These are phyloP conservation scores for Chalara sp. DNA, from an alignment of 2,329 filamentous ascomycete species.

Conservation along the genomic window DNA sequence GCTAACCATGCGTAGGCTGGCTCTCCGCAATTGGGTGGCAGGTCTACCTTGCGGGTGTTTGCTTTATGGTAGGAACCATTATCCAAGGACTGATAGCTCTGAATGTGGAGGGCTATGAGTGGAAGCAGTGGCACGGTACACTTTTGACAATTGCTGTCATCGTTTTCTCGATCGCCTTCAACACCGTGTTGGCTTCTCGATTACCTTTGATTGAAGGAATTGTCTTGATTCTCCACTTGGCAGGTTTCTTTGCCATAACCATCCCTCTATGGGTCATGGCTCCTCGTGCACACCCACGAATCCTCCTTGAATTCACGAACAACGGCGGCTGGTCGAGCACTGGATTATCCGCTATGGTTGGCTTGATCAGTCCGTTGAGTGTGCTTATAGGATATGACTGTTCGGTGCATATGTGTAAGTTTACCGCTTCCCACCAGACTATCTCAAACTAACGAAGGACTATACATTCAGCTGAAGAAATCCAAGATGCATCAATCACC, in stretches of 20 bases:
- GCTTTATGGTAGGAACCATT: constrained; percentile 41
- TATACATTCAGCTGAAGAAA: constrained; percentile 14
- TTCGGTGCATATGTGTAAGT: background rate
- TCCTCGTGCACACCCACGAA: constrained; percentile 11
- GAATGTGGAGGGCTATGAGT: constrained; percentile 28
- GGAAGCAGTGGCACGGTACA: constrained; percentile 33
- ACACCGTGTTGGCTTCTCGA: constrained; percentile 30
- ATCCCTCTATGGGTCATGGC: constrained; percentile 24
- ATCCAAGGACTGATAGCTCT: constrained; percentile 35
- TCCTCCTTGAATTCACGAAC: constrained; percentile 23
- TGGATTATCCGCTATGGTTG: constrained; percentile 10
- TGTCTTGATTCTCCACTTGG: constrained; percentile 35
- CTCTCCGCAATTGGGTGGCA: constrained; percentile 63
- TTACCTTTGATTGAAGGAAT: constrained; percentile 35
- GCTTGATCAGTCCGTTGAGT: background rate
- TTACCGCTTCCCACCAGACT: background rate
- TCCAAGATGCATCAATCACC: background rate
- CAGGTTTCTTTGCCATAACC: constrained; percentile 37
- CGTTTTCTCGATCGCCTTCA: constrained; percentile 33
- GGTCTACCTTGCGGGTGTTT: constrained; percentile 63
- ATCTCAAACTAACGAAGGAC: background rate
- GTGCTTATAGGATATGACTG: background rate
- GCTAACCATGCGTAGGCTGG: constrained; percentile 29
- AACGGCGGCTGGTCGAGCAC: constrained; percentile 22
- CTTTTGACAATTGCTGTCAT: constrained; percentile 35